phyloP scores from a whole-genome alignment of 192 early-diverging fungal species.

The Coemansia sp. region DNA sequence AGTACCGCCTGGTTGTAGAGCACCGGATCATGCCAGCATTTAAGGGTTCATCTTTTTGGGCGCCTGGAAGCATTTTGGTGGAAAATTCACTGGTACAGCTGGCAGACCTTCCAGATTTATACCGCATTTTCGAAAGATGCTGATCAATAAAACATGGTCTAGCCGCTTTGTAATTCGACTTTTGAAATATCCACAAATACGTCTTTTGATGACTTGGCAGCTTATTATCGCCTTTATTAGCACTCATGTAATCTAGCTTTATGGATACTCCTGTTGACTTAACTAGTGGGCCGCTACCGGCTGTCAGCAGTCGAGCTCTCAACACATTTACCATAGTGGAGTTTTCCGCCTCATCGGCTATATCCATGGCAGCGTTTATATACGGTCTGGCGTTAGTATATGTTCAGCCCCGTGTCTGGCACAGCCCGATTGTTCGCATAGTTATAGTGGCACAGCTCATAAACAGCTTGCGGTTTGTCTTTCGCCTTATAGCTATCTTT shows the following conservation, averaged over 20 bases:
- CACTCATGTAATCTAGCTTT: no score
- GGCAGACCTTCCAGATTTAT: conserved; percentile 83
- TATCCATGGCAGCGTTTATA: conserved; percentile 21
- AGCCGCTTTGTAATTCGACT: not conserved
- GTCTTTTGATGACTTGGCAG: no score
- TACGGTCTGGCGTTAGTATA: conserved; percentile 20
- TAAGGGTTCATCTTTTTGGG: conserved; percentile 66
- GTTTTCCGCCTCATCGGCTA: conserved; percentile 8
- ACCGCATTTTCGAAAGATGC: conserved; percentile 97
- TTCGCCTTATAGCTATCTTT: conserved; percentile 17
- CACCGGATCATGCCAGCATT: conserved; percentile 82
- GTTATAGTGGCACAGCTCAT: conserved; percentile 29
- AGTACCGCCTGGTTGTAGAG: conserved; percentile 66
- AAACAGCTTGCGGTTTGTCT: conserved; percentile 25
- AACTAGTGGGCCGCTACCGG: conserved; percentile 12
- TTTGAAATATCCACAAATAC: not conserved
- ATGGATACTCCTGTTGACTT: no score
- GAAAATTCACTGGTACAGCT: conserved; percentile 69
- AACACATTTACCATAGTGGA: conserved; percentile 9
- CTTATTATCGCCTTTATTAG: no score
- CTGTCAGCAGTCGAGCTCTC: not conserved
- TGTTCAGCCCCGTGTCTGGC: conserved; percentile 12
- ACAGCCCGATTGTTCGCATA: conserved; percentile 28
- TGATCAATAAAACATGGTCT: conserved; percentile 28
- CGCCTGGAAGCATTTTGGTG: conserved; percentile 60